Base-by-base conservation (phyloP, 768 basidiomycete genomes). In the Suillus clintonianus region DNA sequence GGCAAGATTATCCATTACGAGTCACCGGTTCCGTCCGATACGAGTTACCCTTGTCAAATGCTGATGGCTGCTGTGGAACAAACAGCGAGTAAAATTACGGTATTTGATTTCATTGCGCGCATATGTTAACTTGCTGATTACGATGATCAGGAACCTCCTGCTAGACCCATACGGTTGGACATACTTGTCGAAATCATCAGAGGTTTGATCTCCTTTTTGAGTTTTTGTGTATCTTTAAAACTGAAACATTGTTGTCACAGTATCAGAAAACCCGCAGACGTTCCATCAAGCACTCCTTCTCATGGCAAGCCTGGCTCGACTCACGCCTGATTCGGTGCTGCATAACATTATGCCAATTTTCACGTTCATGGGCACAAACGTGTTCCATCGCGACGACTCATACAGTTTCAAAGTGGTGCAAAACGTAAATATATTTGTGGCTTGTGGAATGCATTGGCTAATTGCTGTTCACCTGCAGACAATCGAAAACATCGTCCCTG, bases 311-410 rank as follows among this genome's bases (percentile, higher is more conserved):
- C 76, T 99, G 61, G 92, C 94, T 3, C 85, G 89, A 19, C 80
- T 98, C 41, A 89, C 90, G 0, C 95, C 97, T 0, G 94, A 96
- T 62, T 92, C 94, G 13, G 94, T 97, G 36, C 81, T 99, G 14
- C 94, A 92, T 71, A 95, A 97, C 68, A 85, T 98, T 58, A 97
- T 99, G 94, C 97, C 97, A 4, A 89, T 99, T 51, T 99, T 99
- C 81, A 98, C 96, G 0, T 99, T 98, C 79, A 98, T 99, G 94
- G 97, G 97, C 22, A 94, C 96, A n/a, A 96, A 94, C 65, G 89
- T 98, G 19, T 93, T 98, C 80, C 97, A 97, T 71, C 86, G 95
- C 54, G 97, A 99, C 68, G 97, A 99, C 72, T 86, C 91, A 0
- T 96, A 97, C 77, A 96, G 92, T 71, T 97, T 97, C 81, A 87